Conservation (phyloP, 2,329 filamentous ascomycete species). For the Talaromyces sp. region DNA sequence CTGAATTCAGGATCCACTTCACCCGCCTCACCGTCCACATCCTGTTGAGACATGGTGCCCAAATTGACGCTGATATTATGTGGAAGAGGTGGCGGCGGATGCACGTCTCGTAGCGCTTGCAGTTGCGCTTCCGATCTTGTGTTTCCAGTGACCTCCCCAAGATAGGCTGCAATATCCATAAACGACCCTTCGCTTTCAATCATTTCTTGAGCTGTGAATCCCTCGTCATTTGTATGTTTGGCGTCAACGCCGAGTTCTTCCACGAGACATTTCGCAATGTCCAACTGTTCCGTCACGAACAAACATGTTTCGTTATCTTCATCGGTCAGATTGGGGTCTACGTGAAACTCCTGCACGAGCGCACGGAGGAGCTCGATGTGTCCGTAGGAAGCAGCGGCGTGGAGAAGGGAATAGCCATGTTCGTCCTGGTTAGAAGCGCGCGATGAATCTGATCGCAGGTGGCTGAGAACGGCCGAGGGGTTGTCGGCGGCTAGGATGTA, state of each 20-base stretch:
- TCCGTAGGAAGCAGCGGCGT: constrained; percentile 90
- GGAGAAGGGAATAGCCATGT: constrained; percentile 90
- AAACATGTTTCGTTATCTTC: constrained; percentile 93
- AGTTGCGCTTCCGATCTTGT: constrained; percentile 26
- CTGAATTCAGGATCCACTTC: constrained; percentile 80
- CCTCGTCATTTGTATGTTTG: constrained; percentile 66
- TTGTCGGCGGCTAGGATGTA: constrained; percentile 82
- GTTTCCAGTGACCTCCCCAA: constrained; percentile 48
- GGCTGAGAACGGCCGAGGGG: constrained; percentile 67
- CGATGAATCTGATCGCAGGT: constrained; percentile 71
- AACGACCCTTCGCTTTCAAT: constrained; percentile 77
- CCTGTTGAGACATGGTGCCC: constrained; percentile 65
- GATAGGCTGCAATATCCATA: constrained; percentile 70
- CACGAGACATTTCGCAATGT: constrained; percentile 74
- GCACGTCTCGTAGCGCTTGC: constrained; percentile 36
- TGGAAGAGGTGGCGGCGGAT: constrained; percentile 64
- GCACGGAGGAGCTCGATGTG: constrained; percentile 76
- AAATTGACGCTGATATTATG: constrained; percentile 75
- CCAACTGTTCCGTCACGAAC: constrained; percentile 81
- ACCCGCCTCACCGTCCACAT: constrained; percentile 56
- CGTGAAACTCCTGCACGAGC: constrained; percentile 72
- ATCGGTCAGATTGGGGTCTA: constrained; percentile 77
- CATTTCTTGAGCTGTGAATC: constrained; percentile 76
- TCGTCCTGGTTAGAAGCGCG: constrained; percentile 79
- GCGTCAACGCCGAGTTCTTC: constrained; percentile 76